Conservation (phyloP, 2,329 filamentous ascomycete species). For the Colletotrichum noveboracense region DNA sequence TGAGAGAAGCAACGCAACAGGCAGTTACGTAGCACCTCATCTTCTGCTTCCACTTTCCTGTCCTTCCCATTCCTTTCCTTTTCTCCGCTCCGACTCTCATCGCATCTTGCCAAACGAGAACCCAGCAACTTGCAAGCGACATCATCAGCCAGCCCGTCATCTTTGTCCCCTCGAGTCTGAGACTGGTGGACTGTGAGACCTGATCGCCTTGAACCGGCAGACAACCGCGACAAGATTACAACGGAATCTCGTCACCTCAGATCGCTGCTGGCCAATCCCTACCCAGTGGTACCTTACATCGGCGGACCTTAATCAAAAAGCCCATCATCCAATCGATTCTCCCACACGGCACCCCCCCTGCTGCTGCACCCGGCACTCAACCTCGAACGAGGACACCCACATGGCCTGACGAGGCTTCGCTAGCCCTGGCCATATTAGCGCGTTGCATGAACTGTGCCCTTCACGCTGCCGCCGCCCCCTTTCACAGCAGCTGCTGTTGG, state of each 20-base stretch:
- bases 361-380: conserved; percentile 20
- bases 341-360: conserved; percentile 4
- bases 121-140: not conserved
- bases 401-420: conserved; percentile 19
- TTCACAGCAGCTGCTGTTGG: not conserved
- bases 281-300: conserved; percentile 5
- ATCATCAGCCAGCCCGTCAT: not conserved
- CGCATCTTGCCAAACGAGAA: not conserved
- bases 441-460: not conserved
- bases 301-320: conserved; percentile 16
- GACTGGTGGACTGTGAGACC: not conserved
- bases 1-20: not conserved
- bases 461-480: not conserved
- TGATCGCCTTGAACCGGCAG: not conserved
- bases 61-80: not conserved
- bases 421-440: conserved; percentile 10
- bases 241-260: not conserved
- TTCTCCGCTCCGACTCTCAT: not conserved
- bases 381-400: conserved; percentile 22
- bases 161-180: not conserved
- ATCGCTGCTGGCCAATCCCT: conserved; percentile 4
- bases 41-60: not conserved
- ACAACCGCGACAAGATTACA: not conserved
- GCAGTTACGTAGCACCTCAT: not conserved
- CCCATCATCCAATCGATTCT: conserved; percentile 11